Conservation (phyloP, 1,139 yeast species). For the Diutina siamensis region DNA sequence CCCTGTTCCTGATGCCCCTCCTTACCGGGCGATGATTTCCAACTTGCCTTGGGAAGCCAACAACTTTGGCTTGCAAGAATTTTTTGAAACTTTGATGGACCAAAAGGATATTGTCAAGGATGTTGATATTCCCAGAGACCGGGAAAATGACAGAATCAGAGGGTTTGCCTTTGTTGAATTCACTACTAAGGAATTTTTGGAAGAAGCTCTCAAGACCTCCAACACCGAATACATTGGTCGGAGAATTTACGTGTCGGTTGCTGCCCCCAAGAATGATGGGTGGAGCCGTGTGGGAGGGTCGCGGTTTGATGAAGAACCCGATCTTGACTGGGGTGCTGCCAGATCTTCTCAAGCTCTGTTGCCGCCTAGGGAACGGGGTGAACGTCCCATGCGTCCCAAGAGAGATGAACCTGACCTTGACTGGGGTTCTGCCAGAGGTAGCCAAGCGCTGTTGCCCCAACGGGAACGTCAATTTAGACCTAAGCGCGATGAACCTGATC, state of each 20-base stretch:
- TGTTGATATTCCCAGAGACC: slow-evolving; percentile 62
- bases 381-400: slow-evolving; percentile 10
- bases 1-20: slow-evolving; percentile 87
- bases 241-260: slow-evolving; percentile 74
- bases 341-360: slow-evolving; percentile 25
- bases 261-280: slow-evolving; percentile 66
- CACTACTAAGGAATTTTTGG: slow-evolving; percentile 51
- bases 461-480: slow-evolving; percentile 16
- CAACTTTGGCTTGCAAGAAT: slow-evolving; percentile 54
- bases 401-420: slow-evolving; percentile 13
- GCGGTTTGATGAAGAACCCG: slow-evolving; percentile 21
- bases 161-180: slow-evolving; percentile 88
- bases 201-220: slow-evolving; percentile 55
- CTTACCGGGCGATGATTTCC: slow-evolving; percentile 78
- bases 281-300: slow-evolving; percentile 33
- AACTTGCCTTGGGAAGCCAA: slow-evolving; percentile 77
- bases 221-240: slow-evolving; percentile 62
- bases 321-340: slow-evolving; percentile 52
- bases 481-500: slow-evolving; percentile 8
- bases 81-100: slow-evolving; percentile 51
- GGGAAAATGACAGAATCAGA: slow-evolving; percentile 49
- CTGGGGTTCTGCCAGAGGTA: slow-evolving; percentile 14
- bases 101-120: slow-evolving; percentile 38
- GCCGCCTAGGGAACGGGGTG: slow-evolving; percentile 28
- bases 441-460: slow-evolving; percentile 9